A percentile compares a stretch with the other conserved stretches of the same genome.
These are phyloP conservation scores for Chrysanthemum makinoi DNA, from an alignment of 129 eudicot species.

Conservation along the genomic window DNA sequence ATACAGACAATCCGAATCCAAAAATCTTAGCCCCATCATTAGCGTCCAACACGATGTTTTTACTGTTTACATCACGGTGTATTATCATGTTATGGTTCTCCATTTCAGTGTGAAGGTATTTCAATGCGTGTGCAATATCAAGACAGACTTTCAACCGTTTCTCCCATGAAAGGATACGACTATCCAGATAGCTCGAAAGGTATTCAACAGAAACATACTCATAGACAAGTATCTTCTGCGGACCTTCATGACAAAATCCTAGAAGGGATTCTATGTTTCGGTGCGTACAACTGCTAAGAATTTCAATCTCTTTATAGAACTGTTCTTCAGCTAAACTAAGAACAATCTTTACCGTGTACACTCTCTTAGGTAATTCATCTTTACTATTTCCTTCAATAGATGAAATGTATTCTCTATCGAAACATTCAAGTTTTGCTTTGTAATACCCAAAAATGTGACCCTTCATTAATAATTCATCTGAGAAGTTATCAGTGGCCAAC, in stretches of 20 bases:
- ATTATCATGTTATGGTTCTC: neutral
- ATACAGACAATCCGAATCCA: neutral
- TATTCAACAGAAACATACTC: neutral
- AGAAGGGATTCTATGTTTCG: neutral
- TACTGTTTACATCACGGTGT: neutral
- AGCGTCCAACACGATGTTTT: neutral
- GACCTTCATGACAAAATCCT: conserved; percentile 4
- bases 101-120: neutral
- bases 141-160: neutral
- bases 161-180: neutral
- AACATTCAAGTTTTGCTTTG: neutral
- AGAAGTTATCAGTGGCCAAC: neutral
- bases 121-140: conserved; percentile 1
- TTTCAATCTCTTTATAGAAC: neutral
- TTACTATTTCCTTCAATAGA: neutral
- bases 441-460: neutral
- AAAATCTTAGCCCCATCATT: neutral
- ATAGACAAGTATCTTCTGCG: neutral
- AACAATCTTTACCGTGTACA: neutral
- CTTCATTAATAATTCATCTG: neutral
- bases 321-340: neutral
- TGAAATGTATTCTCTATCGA: neutral
- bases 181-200: neutral
- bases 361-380: neutral
- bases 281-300: neutral